A percentile compares a stretch with the other conserved stretches of the same genome.
These are phyloP conservation scores for Coemansia sp. DNA, from an alignment of 192 early-diverging fungal species.

Conservation along the genomic window DNA sequence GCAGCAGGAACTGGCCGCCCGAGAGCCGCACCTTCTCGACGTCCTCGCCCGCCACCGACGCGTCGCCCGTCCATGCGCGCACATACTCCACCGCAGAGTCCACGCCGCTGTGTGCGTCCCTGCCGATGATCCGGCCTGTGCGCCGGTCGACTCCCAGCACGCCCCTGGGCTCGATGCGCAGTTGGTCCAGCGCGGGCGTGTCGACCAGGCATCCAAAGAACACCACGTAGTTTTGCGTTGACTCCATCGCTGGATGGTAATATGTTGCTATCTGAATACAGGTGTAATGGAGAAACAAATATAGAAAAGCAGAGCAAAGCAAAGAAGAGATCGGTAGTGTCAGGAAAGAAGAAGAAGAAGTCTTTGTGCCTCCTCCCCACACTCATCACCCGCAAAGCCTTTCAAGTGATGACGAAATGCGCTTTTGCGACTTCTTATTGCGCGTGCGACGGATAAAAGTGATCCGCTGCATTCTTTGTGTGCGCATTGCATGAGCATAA, in stretches of 20 bases:
- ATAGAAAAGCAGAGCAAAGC: too few relatives aligned
- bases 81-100: constrained; percentile 18
- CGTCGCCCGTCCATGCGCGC: constrained; percentile 23
- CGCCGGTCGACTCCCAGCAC: constrained; percentile 64
- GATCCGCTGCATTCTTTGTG: constrained; percentile 5
- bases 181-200: constrained; percentile 59
- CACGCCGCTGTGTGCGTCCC: constrained; percentile 28
- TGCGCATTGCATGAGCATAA: not conserved
- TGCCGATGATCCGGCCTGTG: constrained; percentile 66
- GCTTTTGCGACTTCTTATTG: too few relatives aligned
- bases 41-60: not conserved
- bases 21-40: constrained; percentile 36
- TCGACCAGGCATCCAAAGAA: constrained; percentile 69
- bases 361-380: too few relatives aligned
- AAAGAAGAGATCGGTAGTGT: too few relatives aligned
- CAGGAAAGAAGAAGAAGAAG: too few relatives aligned
- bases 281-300: not conserved
- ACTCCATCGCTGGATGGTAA: not conserved
- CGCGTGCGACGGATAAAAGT: not conserved
- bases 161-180: constrained; percentile 66
- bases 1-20: constrained; percentile 74
- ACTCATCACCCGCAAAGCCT: too few relatives aligned
- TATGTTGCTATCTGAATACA: not conserved
- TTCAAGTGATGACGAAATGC: too few relatives aligned
- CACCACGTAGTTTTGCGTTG: constrained; percentile 26